A percentile compares a stretch with the other conserved stretches of the same genome.
These are phyloP conservation scores for Ophiocordyceps robertsii DNA, from an alignment of 2,329 filamentous ascomycete species.

Conservation along the genomic window DNA sequence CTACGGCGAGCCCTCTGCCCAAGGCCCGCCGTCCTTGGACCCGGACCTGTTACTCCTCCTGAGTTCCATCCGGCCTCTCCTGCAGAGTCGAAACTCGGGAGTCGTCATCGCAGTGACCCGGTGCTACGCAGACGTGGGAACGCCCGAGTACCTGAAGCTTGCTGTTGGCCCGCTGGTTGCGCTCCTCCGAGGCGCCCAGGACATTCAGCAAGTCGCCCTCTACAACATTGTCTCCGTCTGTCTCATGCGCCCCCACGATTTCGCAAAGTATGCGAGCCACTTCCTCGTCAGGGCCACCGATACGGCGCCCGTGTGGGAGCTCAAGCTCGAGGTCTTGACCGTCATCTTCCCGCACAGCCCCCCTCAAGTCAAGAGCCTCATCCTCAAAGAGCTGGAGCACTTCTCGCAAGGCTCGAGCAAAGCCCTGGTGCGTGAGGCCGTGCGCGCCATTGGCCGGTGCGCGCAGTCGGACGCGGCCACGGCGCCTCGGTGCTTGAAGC, in stretches of 20 bases:
- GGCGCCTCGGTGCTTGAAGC: conserved; percentile 64
- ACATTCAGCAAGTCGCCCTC: conserved; percentile 79
- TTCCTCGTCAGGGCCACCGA: conserved; percentile 79
- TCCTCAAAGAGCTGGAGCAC: conserved; percentile 86
- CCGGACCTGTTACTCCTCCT: conserved; percentile 74
- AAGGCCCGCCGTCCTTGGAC: conserved; percentile 47
- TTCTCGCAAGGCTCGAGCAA: conserved; percentile 67
- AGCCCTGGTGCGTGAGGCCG: conserved; percentile 72
- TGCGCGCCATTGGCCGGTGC: conserved; percentile 85
- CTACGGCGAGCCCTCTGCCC: conserved; percentile 54
- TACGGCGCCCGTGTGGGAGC: conserved; percentile 66
- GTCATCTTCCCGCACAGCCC: conserved; percentile 79
- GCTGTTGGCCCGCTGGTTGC: conserved; percentile 78
- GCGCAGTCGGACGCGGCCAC: conserved; percentile 64
- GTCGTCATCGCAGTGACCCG: conserved; percentile 81
- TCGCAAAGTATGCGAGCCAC: conserved; percentile 77
- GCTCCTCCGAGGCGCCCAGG: conserved; percentile 68
- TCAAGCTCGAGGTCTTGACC: conserved; percentile 85
- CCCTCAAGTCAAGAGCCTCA: conserved; percentile 64
- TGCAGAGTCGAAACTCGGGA: conserved; percentile 86
- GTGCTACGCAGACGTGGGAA: conserved; percentile 76
- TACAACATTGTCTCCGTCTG: conserved; percentile 95
- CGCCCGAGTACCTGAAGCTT: conserved; percentile 57
- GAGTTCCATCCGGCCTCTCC: conserved; percentile 64
- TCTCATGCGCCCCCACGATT: conserved; percentile 60